Percentiles rank a stretch among this genome's conserved stretches.
phyloP scores from a whole-genome alignment of 116 monocot species.

The Iris pallida region DNA sequence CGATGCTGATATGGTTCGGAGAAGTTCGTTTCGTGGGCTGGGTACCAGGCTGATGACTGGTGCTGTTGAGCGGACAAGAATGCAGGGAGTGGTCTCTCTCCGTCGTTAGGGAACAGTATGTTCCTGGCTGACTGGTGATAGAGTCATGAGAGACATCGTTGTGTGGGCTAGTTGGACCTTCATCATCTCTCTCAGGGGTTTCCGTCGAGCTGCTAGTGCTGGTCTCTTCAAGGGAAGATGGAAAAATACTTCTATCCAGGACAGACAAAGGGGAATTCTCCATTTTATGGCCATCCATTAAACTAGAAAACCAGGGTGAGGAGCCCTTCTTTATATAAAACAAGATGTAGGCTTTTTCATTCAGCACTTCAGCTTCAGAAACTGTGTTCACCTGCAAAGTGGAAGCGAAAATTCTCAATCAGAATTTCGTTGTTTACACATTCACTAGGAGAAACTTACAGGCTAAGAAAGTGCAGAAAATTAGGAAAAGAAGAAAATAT shows the following conservation, averaged over 20 bases:
- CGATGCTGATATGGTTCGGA: background rate
- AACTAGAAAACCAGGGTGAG: conserved; percentile 66
- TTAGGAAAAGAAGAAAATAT: no score
- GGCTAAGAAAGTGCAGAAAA: no score
- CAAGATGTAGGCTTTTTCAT: conserved; percentile 62
- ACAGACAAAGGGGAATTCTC: conserved; percentile 49
- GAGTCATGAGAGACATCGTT: background rate
- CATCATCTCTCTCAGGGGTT: conserved; percentile 11
- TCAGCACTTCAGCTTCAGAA: conserved; percentile 24
- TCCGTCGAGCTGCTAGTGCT: conserved; percentile 14
- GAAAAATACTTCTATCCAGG: conserved; percentile 19
- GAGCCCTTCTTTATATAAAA: conserved; percentile 72
- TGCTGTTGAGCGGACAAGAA: background rate
- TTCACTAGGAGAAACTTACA: no score
- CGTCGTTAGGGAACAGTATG: background rate
- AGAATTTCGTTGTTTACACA: no score
- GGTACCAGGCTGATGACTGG: background rate
- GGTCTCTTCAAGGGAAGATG: conserved; percentile 24
- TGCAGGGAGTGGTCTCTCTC: background rate
- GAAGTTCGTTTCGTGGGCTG: background rate
- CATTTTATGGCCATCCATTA: conserved; percentile 29
- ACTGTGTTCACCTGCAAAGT: conserved; percentile 41
- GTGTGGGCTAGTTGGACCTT: conserved; percentile 4
- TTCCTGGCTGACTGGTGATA: background rate
- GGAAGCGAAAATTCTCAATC: background rate